These are phyloP conservation scores for Schizochytrium sp. DNA, from an alignment of 108 stramenopile genomes.

Conservation along the genomic window DNA sequence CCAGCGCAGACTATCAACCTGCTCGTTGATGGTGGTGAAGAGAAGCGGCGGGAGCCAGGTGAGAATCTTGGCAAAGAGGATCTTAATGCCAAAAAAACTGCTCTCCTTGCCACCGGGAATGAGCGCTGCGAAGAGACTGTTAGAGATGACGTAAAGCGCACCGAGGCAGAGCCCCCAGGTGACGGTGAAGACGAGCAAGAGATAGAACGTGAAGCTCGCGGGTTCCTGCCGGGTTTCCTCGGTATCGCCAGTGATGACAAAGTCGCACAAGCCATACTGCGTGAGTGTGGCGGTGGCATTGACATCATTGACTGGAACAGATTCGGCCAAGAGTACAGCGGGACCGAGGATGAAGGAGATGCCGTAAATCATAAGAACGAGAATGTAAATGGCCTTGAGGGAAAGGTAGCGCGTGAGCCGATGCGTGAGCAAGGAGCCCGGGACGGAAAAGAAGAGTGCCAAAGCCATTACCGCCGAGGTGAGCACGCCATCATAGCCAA, in stretches of 20 bases:
- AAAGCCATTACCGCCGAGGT: background rate
- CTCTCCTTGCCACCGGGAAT: background rate
- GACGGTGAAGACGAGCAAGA: background rate
- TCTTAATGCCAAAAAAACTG: background rate
- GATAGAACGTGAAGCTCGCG: background rate
- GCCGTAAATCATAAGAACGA: background rate
- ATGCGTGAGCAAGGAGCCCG: background rate
- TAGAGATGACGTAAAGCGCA: background rate
- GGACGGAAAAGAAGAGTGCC: background rate
- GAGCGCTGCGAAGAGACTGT: background rate
- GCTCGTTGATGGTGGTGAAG: constrained; percentile 8
- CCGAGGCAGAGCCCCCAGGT: background rate
- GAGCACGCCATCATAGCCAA: background rate
- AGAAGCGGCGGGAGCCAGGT: background rate
- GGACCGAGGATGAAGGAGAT: background rate
- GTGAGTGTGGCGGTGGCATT: background rate
- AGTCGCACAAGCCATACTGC: background rate
- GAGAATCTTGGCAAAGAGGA: background rate
- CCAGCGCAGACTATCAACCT: background rate
- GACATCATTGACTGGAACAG: background rate
- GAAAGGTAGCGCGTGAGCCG: too few relatives aligned
- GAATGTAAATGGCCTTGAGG: background rate
- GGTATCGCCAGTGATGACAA: background rate
- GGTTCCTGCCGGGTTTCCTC: background rate
- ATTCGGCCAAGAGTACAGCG: background rate